Conservation (phyloP, 768 basidiomycete genomes). For the Polyporus arcularius region DNA sequence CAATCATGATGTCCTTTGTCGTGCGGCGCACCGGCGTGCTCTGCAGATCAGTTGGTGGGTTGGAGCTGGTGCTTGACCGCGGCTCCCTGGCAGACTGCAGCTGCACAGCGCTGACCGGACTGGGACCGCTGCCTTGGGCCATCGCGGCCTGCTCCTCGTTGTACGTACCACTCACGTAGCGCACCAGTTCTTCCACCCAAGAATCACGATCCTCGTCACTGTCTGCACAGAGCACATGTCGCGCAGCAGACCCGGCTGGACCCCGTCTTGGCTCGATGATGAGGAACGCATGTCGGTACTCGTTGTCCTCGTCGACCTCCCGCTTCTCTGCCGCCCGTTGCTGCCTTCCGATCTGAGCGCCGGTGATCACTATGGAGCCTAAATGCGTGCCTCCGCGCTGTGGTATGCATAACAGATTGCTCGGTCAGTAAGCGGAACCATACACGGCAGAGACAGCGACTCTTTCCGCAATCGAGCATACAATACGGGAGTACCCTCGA, state of each 20-base stretch:
- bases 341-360: conserved; percentile 95
- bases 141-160: conserved; percentile 62
- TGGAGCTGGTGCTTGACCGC: conserved; percentile 59
- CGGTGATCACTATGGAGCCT: conserved; percentile 88
- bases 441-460: neutral
- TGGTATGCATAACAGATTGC: conserved; percentile 20
- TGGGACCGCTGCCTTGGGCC: conserved; percentile 23
- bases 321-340: conserved; percentile 61
- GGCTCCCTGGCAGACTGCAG: conserved; percentile 33
- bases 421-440: conserved; percentile 7
- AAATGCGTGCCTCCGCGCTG: conserved; percentile 90
- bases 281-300: conserved; percentile 96
- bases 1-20: conserved; percentile 59
- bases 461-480: neutral
- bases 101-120: conserved; percentile 15
- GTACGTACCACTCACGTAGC: conserved; percentile 82
- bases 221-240: conserved; percentile 95
- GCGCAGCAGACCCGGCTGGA: conserved; percentile 65
- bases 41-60: conserved; percentile 39
- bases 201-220: conserved; percentile 90
- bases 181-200: conserved; percentile 94
- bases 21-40: conserved; percentile 42
- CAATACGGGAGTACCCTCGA: neutral
- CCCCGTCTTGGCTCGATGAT: conserved; percentile 87
- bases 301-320: conserved; percentile 79